Conservation (phyloP, 805 yeast species). For the Sugiyamaella americana region DNA sequence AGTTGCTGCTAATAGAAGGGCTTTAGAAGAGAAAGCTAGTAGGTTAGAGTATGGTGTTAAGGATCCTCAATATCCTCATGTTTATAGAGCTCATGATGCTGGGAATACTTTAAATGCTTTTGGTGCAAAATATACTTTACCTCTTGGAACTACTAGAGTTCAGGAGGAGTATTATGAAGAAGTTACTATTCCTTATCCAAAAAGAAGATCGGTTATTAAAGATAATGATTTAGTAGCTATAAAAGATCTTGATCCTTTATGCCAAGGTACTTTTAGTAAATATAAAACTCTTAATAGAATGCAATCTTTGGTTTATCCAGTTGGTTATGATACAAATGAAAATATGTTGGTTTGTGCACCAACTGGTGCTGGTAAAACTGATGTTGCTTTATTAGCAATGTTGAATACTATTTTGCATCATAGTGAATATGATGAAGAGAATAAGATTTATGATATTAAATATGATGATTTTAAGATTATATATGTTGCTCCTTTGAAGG, state of each 20-base stretch:
- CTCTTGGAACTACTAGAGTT: slow-evolving; percentile 61
- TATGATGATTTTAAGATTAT: slow-evolving; percentile 84
- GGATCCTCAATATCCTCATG: slow-evolving; percentile 66
- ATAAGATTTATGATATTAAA: slow-evolving; percentile 45
- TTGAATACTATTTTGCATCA: slow-evolving; percentile 73
- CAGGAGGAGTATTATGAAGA: slow-evolving; percentile 59
- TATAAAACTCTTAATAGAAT: slow-evolving; percentile 76
- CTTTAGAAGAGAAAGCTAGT: slow-evolving; percentile 16
- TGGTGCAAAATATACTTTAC: slow-evolving; percentile 75
- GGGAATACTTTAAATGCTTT: slow-evolving; percentile 67
- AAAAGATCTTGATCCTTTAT: slow-evolving; percentile 62
- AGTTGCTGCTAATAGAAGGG: slow-evolving; percentile 20
- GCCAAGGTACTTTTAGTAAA: slow-evolving; percentile 77
- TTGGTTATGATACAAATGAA: slow-evolving; percentile 88
- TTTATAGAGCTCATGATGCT: slow-evolving; percentile 63
- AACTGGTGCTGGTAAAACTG: slow-evolving; percentile 97
- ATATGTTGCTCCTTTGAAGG: slow-evolving; percentile 90
- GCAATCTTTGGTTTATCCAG: slow-evolving; percentile 86
- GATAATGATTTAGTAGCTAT: slow-evolving; percentile 48
- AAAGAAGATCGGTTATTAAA: slow-evolving; percentile 13
- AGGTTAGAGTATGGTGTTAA: slow-evolving; percentile 3
- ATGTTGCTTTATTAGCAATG: slow-evolving; percentile 78
- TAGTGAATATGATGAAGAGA: slow-evolving; percentile 38
- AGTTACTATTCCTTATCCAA: slow-evolving; percentile 59
- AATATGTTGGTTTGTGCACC: slow-evolving; percentile 97